phyloP scores from a whole-genome alignment of 108 stramenopile species.

The Nitzschia palea region DNA sequence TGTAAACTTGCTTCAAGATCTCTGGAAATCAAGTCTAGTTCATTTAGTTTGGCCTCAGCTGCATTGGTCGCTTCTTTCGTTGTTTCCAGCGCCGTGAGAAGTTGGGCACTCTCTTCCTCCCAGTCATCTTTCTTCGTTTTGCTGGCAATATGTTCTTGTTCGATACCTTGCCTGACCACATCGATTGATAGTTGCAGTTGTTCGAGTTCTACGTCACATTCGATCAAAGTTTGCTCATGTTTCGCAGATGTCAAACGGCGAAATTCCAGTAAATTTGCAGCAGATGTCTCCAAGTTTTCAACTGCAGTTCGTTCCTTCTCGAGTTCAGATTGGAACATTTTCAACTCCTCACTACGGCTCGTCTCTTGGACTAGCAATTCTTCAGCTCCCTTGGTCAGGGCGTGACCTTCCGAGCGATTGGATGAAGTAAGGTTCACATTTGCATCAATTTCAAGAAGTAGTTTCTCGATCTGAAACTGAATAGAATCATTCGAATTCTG shows the following conservation, averaged over 20 bases:
- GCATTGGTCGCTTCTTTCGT: not conserved
- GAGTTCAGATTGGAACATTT: not conserved
- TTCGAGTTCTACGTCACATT: constrained; percentile 2
- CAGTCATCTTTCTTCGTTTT: not conserved
- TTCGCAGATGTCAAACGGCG: not conserved
- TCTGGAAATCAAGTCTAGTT: not conserved
- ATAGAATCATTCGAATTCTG: not conserved
- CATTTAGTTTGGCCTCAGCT: not conserved
- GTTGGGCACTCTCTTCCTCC: not conserved
- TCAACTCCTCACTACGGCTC: not conserved
- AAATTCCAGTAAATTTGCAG: not conserved
- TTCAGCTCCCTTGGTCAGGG: not conserved
- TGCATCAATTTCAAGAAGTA: not conserved
- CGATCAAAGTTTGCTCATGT: not conserved
- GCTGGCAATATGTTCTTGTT: not conserved
- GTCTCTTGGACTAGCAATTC: not conserved
- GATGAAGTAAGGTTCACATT: not conserved
- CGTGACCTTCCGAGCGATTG: not conserved
- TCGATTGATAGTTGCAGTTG: not conserved
- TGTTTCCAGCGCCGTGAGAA: not conserved
- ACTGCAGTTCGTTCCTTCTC: not conserved
- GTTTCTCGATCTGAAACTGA: not conserved
- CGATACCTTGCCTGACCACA: not conserved
- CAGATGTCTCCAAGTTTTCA: not conserved
- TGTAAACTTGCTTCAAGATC: not conserved